Conservation (phyloP, 805 yeast genomes). For the Zygosaccharomyces bailii region DNA sequence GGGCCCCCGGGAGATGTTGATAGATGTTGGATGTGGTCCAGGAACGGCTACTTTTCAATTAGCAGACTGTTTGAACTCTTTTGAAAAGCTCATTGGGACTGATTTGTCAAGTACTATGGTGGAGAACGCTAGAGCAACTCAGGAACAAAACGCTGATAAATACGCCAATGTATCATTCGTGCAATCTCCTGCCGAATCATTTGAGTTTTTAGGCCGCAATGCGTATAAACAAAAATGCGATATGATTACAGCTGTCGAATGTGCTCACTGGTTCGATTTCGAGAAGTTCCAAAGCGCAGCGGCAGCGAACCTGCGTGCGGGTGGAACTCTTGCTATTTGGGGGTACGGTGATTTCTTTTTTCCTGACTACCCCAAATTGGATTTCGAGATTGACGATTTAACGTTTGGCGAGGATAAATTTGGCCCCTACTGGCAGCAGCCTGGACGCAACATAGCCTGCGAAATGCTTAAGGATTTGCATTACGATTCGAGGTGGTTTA, state of each 20-base stretch:
- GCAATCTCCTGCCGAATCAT: conserved; percentile 27
- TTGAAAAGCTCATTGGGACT: conserved; percentile 49
- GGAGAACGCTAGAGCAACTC: conserved; percentile 35
- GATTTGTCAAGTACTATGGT: conserved; percentile 59
- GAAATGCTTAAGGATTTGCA: conserved; percentile 41
- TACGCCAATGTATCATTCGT: conserved; percentile 23
- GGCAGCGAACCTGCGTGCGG: conserved; percentile 46
- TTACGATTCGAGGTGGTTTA: conserved; percentile 46
- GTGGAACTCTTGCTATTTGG: conserved; percentile 70
- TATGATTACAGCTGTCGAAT: conserved; percentile 63
- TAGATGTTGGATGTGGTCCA: conserved; percentile 72
- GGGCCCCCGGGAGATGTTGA: conserved; percentile 26
- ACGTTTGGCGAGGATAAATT: conserved; percentile 46
- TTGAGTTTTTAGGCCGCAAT: neutral
- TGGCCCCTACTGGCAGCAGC: conserved; percentile 15
- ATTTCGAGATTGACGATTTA: conserved; percentile 52
- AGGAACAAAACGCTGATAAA: conserved; percentile 9
- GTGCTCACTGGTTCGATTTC: conserved; percentile 72
- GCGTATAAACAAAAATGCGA: conserved; percentile 35
- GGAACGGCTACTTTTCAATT: conserved; percentile 54
- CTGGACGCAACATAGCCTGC: conserved; percentile 7
- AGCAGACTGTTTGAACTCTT: conserved; percentile 40
- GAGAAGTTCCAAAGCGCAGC: conserved; percentile 48
- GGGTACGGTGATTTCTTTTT: conserved; percentile 68
- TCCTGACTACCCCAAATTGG: conserved; percentile 50